phyloP scores from a whole-genome alignment of 495 filamentous ascomycete species.

The Penicillium herquei region DNA sequence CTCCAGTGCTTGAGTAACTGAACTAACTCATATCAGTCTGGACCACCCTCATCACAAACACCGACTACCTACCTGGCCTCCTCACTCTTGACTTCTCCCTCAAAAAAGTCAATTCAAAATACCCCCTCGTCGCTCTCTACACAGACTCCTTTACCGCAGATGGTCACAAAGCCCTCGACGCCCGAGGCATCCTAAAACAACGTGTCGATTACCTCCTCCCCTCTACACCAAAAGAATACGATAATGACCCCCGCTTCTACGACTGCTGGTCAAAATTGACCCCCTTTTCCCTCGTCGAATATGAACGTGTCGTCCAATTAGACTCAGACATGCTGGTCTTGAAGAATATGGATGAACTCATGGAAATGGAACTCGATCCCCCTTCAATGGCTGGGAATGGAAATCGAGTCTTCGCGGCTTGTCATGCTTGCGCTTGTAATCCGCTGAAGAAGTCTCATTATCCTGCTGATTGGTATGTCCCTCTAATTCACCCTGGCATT shows the following conservation, averaged over 20 bases:
- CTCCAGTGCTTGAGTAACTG: no score
- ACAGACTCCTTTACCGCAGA: slow-evolving; percentile 64
- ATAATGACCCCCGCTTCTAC: slow-evolving; percentile 70
- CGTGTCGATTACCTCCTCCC: slow-evolving; percentile 64
- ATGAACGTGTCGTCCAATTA: slow-evolving; percentile 72
- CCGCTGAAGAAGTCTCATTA: slow-evolving; percentile 74
- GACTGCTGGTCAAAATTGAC: slow-evolving; percentile 86
- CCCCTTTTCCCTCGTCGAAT: slow-evolving; percentile 67
- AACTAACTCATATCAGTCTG: slow-evolving; percentile 48
- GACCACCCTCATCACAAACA: slow-evolving; percentile 79
- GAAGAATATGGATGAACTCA: slow-evolving; percentile 82
- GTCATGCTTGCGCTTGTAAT: slow-evolving; percentile 82
- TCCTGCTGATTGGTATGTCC: slow-evolving; percentile 62
- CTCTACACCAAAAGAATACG: slow-evolving; percentile 50
- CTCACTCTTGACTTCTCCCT: slow-evolving; percentile 71
- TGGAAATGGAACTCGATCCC: slow-evolving; percentile 68
- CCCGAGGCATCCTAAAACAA: slow-evolving; percentile 60
- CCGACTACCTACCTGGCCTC: slow-evolving; percentile 68
- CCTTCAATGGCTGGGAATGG: slow-evolving; percentile 50
- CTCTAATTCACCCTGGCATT: background rate
- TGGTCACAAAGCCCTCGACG: slow-evolving; percentile 61
- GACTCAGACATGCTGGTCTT: slow-evolving; percentile 81
- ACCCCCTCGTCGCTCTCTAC: slow-evolving; percentile 76
- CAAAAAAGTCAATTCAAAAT: slow-evolving; percentile 53
- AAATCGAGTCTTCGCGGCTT: slow-evolving; percentile 64